Evolutionary conservation across 169 alveolate genomes (phyloP).

Genomic region (Plasmodium inui): DNA sequence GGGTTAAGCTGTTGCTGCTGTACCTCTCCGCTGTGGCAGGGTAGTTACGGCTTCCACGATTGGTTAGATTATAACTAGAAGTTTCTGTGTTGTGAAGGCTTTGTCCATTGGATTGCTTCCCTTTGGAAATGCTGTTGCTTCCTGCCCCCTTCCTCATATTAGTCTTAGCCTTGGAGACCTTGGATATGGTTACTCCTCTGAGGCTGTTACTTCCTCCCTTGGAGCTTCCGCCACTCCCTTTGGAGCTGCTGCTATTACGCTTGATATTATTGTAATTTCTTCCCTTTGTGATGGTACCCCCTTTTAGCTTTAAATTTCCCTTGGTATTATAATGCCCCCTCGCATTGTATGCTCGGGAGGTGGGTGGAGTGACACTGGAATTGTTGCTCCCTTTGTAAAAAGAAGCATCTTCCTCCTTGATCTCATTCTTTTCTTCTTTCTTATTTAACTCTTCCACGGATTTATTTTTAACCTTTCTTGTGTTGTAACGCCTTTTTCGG

Average conservation of each 20-base stretch:
- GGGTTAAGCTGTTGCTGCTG: neutral
- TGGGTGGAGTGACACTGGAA: neutral
- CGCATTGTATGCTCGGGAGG: neutral
- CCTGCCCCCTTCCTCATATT: neutral
- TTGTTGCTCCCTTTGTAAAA: neutral
- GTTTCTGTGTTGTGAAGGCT: neutral
- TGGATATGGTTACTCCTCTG: neutral
- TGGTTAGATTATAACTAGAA: neutral
- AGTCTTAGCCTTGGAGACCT: neutral
- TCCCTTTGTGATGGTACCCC: neutral
- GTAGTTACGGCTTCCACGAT: neutral
- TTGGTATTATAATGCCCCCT: neutral
- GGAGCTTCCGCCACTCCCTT: neutral
- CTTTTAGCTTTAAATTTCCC: neutral
- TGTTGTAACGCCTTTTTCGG: slow-evolving; percentile 33
- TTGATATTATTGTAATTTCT: neutral
- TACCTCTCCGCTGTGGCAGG: neutral
- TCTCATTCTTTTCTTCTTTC: neutral
- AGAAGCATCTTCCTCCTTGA: neutral
- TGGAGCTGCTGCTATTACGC: neutral
- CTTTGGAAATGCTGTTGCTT: neutral
- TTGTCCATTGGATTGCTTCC: neutral
- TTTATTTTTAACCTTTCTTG: slow-evolving; percentile 18
- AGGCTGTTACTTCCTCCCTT: neutral
- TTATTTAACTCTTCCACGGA: neutral